phyloP scores from a whole-genome alignment of 441 rosid genomes.

The Capsella rubella region DNA sequence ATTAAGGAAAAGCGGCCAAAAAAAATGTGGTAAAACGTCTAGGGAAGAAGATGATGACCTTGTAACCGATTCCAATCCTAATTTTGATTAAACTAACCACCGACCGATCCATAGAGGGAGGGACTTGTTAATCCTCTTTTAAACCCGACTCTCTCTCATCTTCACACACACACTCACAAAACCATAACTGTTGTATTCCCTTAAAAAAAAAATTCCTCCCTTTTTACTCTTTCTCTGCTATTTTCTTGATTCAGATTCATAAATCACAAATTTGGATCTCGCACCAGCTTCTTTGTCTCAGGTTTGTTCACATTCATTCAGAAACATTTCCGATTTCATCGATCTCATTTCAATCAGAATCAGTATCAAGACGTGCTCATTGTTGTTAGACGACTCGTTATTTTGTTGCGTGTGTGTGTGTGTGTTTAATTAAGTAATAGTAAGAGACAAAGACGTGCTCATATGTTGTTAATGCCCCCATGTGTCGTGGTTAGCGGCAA shows the following conservation, averaged over 20 bases:
- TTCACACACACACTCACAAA: slow-evolving; percentile 36
- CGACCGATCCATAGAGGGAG: slow-evolving; percentile 36
- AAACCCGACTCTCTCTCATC: slow-evolving; percentile 28
- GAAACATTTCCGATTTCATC: not conserved
- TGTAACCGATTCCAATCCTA: slow-evolving; percentile 35
- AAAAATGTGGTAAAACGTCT: slow-evolving; percentile 10
- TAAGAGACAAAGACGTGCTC: slow-evolving; percentile 38
- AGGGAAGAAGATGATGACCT: slow-evolving; percentile 38
- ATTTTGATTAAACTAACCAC: slow-evolving; percentile 44
- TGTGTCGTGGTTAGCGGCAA: slow-evolving; percentile 32
- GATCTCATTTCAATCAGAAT: too few species aligned
- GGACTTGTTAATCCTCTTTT: slow-evolving; percentile 25
- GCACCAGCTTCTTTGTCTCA: slow-evolving; percentile 13
- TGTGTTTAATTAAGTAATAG: slow-evolving; percentile 3
- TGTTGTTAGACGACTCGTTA: too few species aligned
- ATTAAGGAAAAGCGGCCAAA: slow-evolving; percentile 16
- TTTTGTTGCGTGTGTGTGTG: too few species aligned
- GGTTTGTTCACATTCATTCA: slow-evolving; percentile 16
- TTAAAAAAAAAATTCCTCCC: not conserved
- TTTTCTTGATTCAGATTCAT: slow-evolving; percentile 3
- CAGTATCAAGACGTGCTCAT: too few species aligned
- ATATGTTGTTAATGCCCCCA: slow-evolving; percentile 23
- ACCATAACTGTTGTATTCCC: slow-evolving; percentile 12
- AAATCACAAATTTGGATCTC: slow-evolving; percentile 32
- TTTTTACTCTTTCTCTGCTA: slow-evolving; percentile 9